Evolutionary conservation across 768 basidiomycete species (phyloP), one percentile per base, ranked within the genome.

Genomic region (Chalciporus sphaerocephalus): DNA sequence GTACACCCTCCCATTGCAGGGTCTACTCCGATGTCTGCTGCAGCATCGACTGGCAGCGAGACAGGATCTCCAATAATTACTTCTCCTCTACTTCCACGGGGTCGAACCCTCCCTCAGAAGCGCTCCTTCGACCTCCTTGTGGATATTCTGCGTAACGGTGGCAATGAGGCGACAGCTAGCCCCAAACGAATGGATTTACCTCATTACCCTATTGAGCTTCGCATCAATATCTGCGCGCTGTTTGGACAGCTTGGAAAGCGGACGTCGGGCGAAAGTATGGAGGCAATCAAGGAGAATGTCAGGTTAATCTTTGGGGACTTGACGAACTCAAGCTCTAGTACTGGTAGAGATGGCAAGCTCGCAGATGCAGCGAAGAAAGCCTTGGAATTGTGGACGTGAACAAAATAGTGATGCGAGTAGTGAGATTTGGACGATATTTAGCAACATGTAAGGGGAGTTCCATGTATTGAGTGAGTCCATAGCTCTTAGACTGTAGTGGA

Each of bases 211-310:
- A 67, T 79, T 16, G 90, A 92, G 68, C 78, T 92, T 46, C 79
- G 87, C 38, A 71, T 79, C 21, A 92, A 92, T 55, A 76, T 81
- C 15, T 90, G 87, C 59, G 77, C 83, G 6, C 73, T 92, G 48
- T 65, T 92, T 21, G 71, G 78, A 32, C 83, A 87, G 52, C 59
- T 88, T 16, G 75, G 75, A 25, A 75, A 75, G 53, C 73, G 81
- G 55, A 66, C 71, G 3, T 61, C 75, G 8, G 74, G 74, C 6
- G 73, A 74, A 4, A 72, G 75, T 23, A 61, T 81, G 44, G 63
- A 66, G 20, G 67, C 61, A 25, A 57, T 89, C 42, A 80, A 81
- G 62, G 76, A 74, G 5, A 64, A 65, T 35, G 67, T 77, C 20
- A 63, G 69, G 38, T 73, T 78, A 9, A 73, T 76, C 17, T 56